These are phyloP conservation scores for Nymphaea thermarum DNA, from an alignment of 164 flowering plant species.

Conservation along the genomic window DNA sequence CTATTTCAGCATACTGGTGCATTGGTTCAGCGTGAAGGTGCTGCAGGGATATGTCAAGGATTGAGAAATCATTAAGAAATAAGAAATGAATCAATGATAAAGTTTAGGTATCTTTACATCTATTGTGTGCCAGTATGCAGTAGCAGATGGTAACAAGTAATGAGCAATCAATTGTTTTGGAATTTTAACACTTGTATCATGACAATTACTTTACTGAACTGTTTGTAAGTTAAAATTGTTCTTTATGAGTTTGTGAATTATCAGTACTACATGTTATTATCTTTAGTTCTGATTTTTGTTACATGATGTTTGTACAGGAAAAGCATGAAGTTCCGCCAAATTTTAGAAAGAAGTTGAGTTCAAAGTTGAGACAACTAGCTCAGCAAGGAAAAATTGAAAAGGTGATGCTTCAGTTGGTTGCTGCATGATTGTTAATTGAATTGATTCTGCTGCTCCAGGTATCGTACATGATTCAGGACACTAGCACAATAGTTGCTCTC, in stretches of 20 bases:
- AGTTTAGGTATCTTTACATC: too few relatives aligned
- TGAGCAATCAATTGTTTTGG: neutral
- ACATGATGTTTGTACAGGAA: constrained; percentile 36
- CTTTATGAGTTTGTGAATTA: neutral
- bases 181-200: neutral
- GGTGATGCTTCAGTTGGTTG: constrained; percentile 22
- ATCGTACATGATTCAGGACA: neutral
- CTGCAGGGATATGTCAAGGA: too few relatives aligned
- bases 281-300: neutral
- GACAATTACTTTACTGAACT: too few relatives aligned
- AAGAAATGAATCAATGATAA: too few relatives aligned
- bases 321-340: constrained; percentile 56
- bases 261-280: neutral
- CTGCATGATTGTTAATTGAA: too few relatives aligned
- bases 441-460: too few relatives aligned
- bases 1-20: too few relatives aligned
- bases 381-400: constrained; percentile 70
- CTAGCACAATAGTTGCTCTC: neutral
- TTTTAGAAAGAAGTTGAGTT: constrained; percentile 52
- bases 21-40: too few relatives aligned
- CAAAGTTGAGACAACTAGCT: constrained; percentile 69
- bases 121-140: too few relatives aligned
- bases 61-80: too few relatives aligned
- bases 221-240: too few relatives aligned
- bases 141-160: neutral